Evolutionary conservation across 2,329 filamentous ascomycete genomes (phyloP).

Genomic region (Pezicula carpinea): DNA sequence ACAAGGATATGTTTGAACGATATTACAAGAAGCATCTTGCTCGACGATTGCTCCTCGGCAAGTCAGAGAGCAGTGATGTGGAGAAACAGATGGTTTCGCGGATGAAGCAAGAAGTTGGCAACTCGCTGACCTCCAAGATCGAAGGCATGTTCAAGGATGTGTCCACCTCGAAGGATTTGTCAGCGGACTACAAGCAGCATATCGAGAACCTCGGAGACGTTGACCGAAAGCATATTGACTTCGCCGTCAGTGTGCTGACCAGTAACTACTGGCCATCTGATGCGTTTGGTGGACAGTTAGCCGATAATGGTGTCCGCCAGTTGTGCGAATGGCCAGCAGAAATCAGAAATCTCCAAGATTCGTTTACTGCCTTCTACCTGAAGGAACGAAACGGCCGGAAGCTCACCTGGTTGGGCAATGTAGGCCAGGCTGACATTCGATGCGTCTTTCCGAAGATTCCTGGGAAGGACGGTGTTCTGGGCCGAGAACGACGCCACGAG

Average conservation of each 20-base stretch:
- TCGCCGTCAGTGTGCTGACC: constrained; percentile 81
- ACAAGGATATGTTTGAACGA: constrained; percentile 91
- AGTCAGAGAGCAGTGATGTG: constrained; percentile 84
- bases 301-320: constrained; percentile 39
- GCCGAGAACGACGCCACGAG: constrained; percentile 73
- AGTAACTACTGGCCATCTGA: constrained; percentile 95
- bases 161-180: constrained; percentile 79
- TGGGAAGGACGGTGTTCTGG: constrained; percentile 61
- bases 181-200: constrained; percentile 69
- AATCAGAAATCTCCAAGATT: constrained; percentile 71
- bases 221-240: constrained; percentile 63
- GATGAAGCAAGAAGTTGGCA: constrained; percentile 96
- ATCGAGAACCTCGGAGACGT: constrained; percentile 47
- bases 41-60: constrained; percentile 79
- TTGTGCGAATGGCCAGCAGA: constrained; percentile 70
- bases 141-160: constrained; percentile 99
- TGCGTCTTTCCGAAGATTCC: constrained; percentile 70
- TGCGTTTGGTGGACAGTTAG: constrained; percentile 59
- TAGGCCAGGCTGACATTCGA: constrained; percentile 80
- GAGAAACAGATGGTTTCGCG: constrained; percentile 94
- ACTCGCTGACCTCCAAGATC: constrained; percentile 86
- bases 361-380: constrained; percentile 85
- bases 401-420: constrained; percentile 72
- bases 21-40: constrained; percentile 98
- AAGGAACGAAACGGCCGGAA: constrained; percentile 82